Evolutionary conservation across 768 basidiomycete species (phyloP).

Genomic region (Auricularia cornea): DNA sequence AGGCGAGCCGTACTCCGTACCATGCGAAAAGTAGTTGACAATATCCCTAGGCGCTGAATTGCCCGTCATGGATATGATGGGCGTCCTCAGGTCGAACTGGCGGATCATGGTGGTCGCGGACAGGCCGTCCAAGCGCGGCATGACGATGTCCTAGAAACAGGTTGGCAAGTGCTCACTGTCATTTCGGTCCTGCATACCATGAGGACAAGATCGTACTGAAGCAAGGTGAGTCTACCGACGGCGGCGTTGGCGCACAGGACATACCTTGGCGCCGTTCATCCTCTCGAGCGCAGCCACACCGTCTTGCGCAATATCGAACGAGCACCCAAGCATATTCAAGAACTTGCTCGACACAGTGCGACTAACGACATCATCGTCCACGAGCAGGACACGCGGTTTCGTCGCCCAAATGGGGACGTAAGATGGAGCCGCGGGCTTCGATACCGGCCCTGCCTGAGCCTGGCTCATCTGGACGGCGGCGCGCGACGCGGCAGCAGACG

Average conservation of each 20-base stretch:
- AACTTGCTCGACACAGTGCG: slow-evolving; percentile 86
- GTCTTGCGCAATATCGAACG: slow-evolving; percentile 90
- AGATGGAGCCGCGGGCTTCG: background rate
- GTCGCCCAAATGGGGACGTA: slow-evolving; percentile 12
- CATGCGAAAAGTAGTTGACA: slow-evolving; percentile 81
- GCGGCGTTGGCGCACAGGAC: no score
- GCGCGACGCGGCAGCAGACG: background rate
- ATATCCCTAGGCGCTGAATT: slow-evolving; percentile 88
- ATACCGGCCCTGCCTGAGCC: background rate
- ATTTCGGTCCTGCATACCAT: slow-evolving; percentile 54
- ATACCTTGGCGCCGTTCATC: slow-evolving; percentile 81
- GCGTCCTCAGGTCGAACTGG: slow-evolving; percentile 90
- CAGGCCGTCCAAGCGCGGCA: slow-evolving; percentile 67
- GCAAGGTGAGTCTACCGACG: background rate
- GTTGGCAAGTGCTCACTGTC: background rate
- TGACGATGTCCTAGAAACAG: slow-evolving; percentile 74
- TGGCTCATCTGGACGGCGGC: background rate
- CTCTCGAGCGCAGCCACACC: slow-evolving; percentile 88
- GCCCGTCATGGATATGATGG: slow-evolving; percentile 97
- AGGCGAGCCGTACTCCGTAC: slow-evolving; percentile 20
- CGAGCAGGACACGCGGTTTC: slow-evolving; percentile 20
- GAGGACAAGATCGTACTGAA: slow-evolving; percentile 75
- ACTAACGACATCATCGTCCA: slow-evolving; percentile 49
- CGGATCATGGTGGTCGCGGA: slow-evolving; percentile 89
- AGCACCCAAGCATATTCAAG: slow-evolving; percentile 90